phyloP scores from a whole-genome alignment of 2,329 filamentous ascomycete genomes.

The Colletotrichum sansevieriae region DNA sequence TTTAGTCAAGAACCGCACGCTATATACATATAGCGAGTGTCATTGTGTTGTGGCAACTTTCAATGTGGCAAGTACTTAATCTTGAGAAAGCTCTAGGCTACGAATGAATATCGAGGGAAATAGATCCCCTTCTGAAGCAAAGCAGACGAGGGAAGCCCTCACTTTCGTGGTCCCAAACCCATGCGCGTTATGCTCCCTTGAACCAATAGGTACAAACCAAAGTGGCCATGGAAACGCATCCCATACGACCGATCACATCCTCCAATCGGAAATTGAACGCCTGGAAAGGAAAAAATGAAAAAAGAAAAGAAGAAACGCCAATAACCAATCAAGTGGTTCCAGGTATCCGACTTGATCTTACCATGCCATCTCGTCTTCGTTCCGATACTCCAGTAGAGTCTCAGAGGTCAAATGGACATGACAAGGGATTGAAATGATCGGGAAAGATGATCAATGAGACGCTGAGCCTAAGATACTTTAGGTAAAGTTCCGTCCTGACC shows the following conservation, averaged over 20 bases:
- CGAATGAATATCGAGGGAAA: slow-evolving; percentile 13
- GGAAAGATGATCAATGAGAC: no score
- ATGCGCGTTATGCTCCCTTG: not conserved
- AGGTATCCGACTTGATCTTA: not conserved
- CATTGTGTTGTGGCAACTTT: slow-evolving; percentile 21
- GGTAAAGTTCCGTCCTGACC: no score
- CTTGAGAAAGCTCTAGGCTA: slow-evolving; percentile 15
- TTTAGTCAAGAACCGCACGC: slow-evolving; percentile 24
- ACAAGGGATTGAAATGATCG: no score
- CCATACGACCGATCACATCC: no score
- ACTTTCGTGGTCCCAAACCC: not conserved
- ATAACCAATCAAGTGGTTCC: no score
- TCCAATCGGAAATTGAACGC: no score
- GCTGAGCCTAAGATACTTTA: no score
- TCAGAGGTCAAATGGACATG: slow-evolving; percentile 1
- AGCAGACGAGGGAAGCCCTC: slow-evolving; percentile 1
- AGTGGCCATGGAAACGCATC: no score
- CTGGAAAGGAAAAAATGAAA: no score
- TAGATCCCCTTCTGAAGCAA: not conserved
- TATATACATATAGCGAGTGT: not conserved
- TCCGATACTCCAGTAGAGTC: not conserved
- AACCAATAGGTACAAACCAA: not conserved
- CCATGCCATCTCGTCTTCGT: not conserved
- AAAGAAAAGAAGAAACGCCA: no score
- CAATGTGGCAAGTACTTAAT: slow-evolving; percentile 8